Percentiles rank a stretch among this genome's conserved stretches.
phyloP scores from a whole-genome alignment of 1,284 basidiomycete species.

The Fomitopsis palustris region DNA sequence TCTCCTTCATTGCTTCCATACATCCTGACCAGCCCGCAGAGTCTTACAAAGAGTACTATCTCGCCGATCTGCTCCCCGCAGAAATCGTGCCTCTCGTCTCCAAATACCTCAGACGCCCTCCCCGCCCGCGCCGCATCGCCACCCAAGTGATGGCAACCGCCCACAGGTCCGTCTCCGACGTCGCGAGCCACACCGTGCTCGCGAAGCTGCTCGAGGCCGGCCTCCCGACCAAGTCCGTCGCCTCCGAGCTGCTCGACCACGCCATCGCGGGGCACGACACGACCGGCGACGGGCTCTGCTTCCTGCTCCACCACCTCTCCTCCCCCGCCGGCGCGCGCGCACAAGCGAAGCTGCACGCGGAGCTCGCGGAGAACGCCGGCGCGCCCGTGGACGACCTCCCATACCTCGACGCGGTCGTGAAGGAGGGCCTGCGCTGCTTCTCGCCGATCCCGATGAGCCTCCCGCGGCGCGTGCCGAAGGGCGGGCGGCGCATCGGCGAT shows the following conservation, averaged over 20 bases:
- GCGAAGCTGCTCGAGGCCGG: slow-evolving; percentile 13
- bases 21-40: not conserved
- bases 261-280: slow-evolving; percentile 24
- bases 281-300: slow-evolving; percentile 25
- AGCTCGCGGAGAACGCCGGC: slow-evolving; percentile 13
- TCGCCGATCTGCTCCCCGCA: slow-evolving; percentile 6
- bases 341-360: slow-evolving; percentile 18
- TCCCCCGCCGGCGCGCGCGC: slow-evolving; percentile 11
- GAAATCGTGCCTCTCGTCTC: not conserved
- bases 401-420: slow-evolving; percentile 87
- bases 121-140: slow-evolving; percentile 5
- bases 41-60: slow-evolving; percentile 16
- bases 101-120: slow-evolving; percentile 4
- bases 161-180: slow-evolving; percentile 5
- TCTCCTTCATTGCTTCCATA: no score
- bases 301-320: slow-evolving; percentile 24
- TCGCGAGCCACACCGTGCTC: slow-evolving; percentile 15
- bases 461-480: slow-evolving; percentile 81
- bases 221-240: slow-evolving; percentile 3
- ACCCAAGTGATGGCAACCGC: slow-evolving; percentile 13
- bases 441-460: slow-evolving; percentile 88
- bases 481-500: slow-evolving; percentile 83
- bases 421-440: slow-evolving; percentile 86
- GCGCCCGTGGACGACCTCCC: slow-evolving; percentile 76
- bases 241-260: slow-evolving; percentile 25